A percentile compares a stretch with the other conserved stretches of the same genome.
Conservation (phyloP, 768 basidiomycete genomes). For the Pseudohyphozyma bogoriensis region DNA sequence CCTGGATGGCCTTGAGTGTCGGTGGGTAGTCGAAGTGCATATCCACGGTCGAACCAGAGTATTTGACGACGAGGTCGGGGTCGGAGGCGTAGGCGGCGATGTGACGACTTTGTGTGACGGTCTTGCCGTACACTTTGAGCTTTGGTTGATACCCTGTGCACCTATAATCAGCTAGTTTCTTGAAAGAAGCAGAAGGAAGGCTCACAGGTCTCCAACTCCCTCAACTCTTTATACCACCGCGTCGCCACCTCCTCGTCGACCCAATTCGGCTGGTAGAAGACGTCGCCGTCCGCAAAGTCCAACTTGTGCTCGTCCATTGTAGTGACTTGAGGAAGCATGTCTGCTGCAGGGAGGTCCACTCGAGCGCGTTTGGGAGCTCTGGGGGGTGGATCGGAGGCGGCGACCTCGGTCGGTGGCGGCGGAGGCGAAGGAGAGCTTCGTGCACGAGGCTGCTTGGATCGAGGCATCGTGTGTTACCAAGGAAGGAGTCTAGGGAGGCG, state of each 20-base stretch:
- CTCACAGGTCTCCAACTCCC: slow-evolving; percentile 39
- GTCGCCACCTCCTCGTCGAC: slow-evolving; percentile 32
- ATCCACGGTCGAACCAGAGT: slow-evolving; percentile 39
- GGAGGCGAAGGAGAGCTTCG: not conserved
- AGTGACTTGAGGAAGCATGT: slow-evolving; percentile 1
- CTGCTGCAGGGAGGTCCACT: not conserved
- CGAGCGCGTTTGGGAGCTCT: not conserved
- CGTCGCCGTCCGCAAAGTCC: slow-evolving; percentile 20
- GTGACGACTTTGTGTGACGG: slow-evolving; percentile 39
- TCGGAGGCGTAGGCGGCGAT: slow-evolving; percentile 39
- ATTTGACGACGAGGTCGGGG: slow-evolving; percentile 36
- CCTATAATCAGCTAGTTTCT: not conserved
- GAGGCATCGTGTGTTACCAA: no score
- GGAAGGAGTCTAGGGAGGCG: no score
- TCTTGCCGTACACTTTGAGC: slow-evolving; percentile 42
- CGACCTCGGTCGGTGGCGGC: not conserved
- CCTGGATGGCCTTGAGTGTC: slow-evolving; percentile 36
- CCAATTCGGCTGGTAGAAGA: slow-evolving; percentile 33
- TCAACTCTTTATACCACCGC: slow-evolving; percentile 38
- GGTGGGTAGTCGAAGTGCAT: slow-evolving; percentile 40
- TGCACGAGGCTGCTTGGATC: no score
- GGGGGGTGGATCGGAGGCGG: not conserved
- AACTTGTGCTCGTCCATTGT: not conserved
- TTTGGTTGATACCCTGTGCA: slow-evolving; percentile 41
- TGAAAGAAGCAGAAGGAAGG: not conserved